Evolutionary conservation across 225 moss, liverwort and hornwort genomes (phyloP).

Genomic region (Pleurozium schreberi): DNA sequence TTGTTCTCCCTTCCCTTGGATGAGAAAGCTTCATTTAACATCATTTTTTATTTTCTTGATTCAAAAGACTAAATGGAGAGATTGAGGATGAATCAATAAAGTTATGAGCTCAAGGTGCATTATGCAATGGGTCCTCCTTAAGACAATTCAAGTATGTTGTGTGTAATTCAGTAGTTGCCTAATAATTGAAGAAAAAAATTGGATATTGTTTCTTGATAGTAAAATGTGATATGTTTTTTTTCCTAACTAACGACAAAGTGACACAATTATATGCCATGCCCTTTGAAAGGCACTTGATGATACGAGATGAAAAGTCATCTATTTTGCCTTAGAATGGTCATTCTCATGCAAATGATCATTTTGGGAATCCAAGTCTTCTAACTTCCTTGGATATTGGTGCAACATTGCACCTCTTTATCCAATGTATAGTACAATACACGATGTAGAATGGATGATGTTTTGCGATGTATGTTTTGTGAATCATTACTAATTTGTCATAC

Average conservation of each 20-base stretch:
- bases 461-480: background rate
- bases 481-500: background rate
- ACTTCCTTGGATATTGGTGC: background rate
- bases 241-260: background rate
- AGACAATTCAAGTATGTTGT: background rate
- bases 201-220: background rate
- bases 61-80: background rate
- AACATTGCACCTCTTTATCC: background rate
- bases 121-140: fast-evolving
- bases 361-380: background rate
- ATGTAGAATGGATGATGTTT: background rate
- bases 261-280: background rate
- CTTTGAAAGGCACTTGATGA: background rate
- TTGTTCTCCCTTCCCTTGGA: background rate
- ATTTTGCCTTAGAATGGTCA: background rate
- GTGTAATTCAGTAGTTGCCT: background rate
- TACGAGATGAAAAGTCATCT: background rate
- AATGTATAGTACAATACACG: background rate
- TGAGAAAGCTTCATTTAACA: background rate
- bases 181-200: background rate
- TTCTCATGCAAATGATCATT: background rate
- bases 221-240: background rate
- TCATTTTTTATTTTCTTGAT: background rate
- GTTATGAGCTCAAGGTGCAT: fast-evolving
- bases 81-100: background rate